A percentile compares a stretch with the other conserved stretches of the same genome.
These are phyloP conservation scores for Picochlorum sp. DNA, from an alignment of 139 green algal species.

Conservation along the genomic window DNA sequence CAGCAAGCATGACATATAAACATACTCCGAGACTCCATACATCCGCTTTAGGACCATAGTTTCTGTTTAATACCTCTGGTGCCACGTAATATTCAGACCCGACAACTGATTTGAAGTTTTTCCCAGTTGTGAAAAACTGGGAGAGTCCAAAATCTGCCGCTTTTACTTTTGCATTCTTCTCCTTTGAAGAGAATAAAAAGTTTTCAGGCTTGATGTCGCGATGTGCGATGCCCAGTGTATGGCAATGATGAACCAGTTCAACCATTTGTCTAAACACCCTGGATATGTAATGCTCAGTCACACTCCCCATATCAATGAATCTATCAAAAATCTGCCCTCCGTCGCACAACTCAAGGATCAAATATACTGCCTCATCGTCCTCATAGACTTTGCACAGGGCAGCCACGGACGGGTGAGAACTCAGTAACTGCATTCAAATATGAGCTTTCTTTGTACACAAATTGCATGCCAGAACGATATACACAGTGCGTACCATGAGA, in stretches of 20 bases:
- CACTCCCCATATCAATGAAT: conserved; percentile 14
- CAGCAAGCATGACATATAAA: conserved; percentile 85
- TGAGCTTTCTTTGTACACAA: neutral
- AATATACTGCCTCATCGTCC: conserved; percentile 28
- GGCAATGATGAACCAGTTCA: conserved; percentile 29
- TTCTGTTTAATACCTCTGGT: conserved; percentile 58
- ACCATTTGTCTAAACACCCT: conserved; percentile 27
- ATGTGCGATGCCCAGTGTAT: conserved; percentile 32
- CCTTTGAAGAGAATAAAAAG: conserved; percentile 50
- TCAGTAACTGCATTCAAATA: conserved; percentile 19
- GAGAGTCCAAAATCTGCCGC: conserved; percentile 74
- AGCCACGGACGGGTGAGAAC: conserved; percentile 31
- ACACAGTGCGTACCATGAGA: conserved; percentile 1
- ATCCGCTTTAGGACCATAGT: conserved; percentile 58
- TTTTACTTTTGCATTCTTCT: conserved; percentile 36
- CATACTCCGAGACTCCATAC: conserved; percentile 84
- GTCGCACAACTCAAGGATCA: conserved; percentile 42
- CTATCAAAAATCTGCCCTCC: conserved; percentile 40
- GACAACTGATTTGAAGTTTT: conserved; percentile 27
- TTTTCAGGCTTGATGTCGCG: conserved; percentile 76
- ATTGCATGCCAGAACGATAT: neutral
- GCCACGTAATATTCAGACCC: conserved; percentile 63
- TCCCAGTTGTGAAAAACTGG: conserved; percentile 48
- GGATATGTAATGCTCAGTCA: conserved; percentile 26
- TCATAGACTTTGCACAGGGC: conserved; percentile 33